Percentiles rank a stretch among this genome's conserved stretches.
Evolutionary conservation across 208 protist species (phyloP).

Genomic region (Trypanosoma cruzi): DNA sequence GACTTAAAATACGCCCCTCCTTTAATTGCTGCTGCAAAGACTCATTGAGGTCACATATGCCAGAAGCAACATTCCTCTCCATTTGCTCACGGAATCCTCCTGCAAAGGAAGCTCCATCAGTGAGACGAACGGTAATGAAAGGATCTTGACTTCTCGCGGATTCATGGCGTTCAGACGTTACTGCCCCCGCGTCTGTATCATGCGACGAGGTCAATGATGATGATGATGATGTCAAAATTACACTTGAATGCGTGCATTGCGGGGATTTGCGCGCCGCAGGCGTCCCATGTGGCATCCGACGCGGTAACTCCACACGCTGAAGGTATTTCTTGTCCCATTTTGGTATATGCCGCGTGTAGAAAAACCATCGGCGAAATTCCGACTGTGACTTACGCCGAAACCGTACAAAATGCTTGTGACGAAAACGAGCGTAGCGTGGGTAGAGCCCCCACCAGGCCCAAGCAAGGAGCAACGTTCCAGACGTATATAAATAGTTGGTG

Average conservation of each 20-base stretch:
- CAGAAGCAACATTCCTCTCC: constrained; percentile 13
- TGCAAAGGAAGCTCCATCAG: constrained; percentile 23
- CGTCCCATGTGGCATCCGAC: constrained; percentile 2
- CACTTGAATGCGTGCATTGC: background rate
- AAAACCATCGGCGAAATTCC: constrained; percentile 58
- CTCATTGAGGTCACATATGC: constrained; percentile 6
- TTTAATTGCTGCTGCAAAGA: constrained; percentile 11
- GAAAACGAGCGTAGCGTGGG: constrained; percentile 67
- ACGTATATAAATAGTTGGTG: constrained; percentile 67
- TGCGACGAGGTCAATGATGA: background rate
- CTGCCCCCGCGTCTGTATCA: background rate
- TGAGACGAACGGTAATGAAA: constrained; percentile 6
- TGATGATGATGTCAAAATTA: background rate
- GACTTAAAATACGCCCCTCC: background rate
- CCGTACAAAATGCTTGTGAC: constrained; percentile 54
- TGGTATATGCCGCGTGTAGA: constrained; percentile 68
- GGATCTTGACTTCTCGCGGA: background rate
- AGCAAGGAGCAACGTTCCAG: constrained; percentile 50
- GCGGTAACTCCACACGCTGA: constrained; percentile 56
- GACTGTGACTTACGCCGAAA: constrained; percentile 53
- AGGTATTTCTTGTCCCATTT: constrained; percentile 78
- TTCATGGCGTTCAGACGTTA: background rate
- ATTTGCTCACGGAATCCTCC: constrained; percentile 12
- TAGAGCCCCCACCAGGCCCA: constrained; percentile 66
- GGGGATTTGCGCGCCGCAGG: background rate